These are phyloP conservation scores for Circinella minor DNA, from an alignment of 371 early-diverging fungal species.

Conservation along the genomic window DNA sequence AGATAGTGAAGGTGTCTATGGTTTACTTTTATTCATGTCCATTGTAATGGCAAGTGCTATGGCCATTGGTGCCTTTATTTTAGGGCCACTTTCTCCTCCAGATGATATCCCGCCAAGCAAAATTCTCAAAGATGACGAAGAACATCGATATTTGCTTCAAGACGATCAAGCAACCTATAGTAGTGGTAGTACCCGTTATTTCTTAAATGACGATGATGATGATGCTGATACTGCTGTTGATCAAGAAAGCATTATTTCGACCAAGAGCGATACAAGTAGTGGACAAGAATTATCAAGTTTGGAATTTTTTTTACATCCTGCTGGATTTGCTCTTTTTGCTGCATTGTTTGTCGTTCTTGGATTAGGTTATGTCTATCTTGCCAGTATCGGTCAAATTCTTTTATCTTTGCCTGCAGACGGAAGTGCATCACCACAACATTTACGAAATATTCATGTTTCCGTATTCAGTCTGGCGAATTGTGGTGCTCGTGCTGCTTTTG, in stretches of 20 bases:
- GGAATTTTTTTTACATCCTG: constrained; percentile 37
- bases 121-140: constrained; percentile 13
- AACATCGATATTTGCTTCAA: constrained; percentile 6
- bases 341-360: constrained; percentile 42
- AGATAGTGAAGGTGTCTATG: constrained; percentile 30
- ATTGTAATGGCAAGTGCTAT: constrained; percentile 29
- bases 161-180: background rate
- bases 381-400: constrained; percentile 46
- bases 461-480: constrained; percentile 54
- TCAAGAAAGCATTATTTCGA: background rate
- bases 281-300: constrained; percentile 23
- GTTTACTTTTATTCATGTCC: constrained; percentile 42
- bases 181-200: no score
- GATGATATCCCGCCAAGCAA: constrained; percentile 1
- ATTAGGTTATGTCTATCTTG: constrained; percentile 51
- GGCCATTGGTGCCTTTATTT: constrained; percentile 38
- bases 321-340: constrained; percentile 40
- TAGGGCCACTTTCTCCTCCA: constrained; percentile 27
- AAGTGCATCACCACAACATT: constrained; percentile 33
- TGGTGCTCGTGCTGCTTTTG: constrained; percentile 43
- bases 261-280: background rate
- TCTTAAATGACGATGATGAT: background rate
- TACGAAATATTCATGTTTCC: constrained; percentile 45
- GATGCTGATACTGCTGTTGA: constrained; percentile 2
- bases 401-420: constrained; percentile 24